A percentile compares a stretch with the other conserved stretches of the same genome.
phyloP scores from a whole-genome alignment of 139 green algal species.

The Coelastrella sp. region DNA sequence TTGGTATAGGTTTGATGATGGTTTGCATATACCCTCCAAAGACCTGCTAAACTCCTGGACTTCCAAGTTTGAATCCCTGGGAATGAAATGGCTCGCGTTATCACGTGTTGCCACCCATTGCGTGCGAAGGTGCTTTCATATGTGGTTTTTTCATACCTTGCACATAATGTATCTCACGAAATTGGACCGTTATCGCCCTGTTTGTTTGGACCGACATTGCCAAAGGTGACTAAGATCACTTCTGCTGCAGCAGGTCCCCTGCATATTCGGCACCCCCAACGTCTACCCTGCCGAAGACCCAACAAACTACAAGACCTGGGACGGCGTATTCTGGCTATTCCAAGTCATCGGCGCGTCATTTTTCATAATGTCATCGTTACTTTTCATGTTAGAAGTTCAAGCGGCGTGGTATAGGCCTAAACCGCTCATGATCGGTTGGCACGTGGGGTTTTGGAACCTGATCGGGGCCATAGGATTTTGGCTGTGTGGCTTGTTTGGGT shows the following conservation, averaged over 20 bases:
- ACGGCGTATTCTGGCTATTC: slow-evolving; percentile 17
- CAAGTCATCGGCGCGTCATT: slow-evolving; percentile 5
- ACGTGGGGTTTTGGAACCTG: slow-evolving; percentile 41
- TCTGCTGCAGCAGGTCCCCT: slow-evolving; percentile 37
- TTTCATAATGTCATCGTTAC: slow-evolving; percentile 11
- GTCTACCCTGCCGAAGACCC: neutral
- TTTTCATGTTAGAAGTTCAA: slow-evolving; percentile 42
- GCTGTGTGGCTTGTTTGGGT: slow-evolving; percentile 22
- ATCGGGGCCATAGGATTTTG: slow-evolving; percentile 16
- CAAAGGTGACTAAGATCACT: too few species aligned
- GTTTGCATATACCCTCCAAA: too few species aligned
- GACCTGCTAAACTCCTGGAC: too few species aligned
- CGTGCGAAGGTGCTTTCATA: too few species aligned
- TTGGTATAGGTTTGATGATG: too few species aligned
- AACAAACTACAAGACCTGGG: slow-evolving; percentile 3
- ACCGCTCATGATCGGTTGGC: slow-evolving; percentile 26
- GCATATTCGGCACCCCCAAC: slow-evolving; percentile 23
- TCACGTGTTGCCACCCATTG: too few species aligned
- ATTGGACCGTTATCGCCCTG: too few species aligned
- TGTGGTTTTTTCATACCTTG: too few species aligned
- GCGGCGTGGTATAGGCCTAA: neutral
- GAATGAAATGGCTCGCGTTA: too few species aligned
- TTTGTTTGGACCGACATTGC: too few species aligned
- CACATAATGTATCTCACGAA: too few species aligned
- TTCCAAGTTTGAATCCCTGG: too few species aligned